Evolutionary conservation across 2,329 filamentous ascomycete species (phyloP).

Genomic region (Mycocentrospora acerina): DNA sequence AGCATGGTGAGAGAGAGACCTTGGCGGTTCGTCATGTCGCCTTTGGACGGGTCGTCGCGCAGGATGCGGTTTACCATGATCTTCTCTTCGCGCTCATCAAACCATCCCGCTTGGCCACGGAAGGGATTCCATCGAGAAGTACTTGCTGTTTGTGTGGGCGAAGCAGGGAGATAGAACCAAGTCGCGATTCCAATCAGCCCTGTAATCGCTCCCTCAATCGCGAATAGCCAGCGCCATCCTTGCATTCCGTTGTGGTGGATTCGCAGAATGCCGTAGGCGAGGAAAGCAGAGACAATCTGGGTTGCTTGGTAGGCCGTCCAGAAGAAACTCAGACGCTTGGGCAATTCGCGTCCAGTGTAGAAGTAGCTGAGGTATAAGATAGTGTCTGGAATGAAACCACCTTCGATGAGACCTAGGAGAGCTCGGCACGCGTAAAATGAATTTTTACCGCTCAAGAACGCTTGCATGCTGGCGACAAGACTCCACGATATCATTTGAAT

Average conservation of each 20-base stretch:
- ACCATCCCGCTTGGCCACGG: constrained; percentile 65
- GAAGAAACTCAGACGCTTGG: constrained; percentile 67
- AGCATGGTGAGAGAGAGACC: constrained; percentile 52
- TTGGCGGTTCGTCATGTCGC: constrained; percentile 64
- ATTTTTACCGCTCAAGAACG: constrained; percentile 58
- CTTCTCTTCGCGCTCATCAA: constrained; percentile 65
- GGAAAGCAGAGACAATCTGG: constrained; percentile 58
- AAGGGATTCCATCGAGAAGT: constrained; percentile 44
- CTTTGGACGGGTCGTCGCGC: constrained; percentile 58
- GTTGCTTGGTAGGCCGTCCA: constrained; percentile 67
- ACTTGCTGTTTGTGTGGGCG: constrained; percentile 65
- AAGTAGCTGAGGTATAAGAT: constrained; percentile 73
- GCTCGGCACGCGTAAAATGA: constrained; percentile 49
- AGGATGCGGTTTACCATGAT: constrained; percentile 67
- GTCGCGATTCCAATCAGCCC: constrained; percentile 40
- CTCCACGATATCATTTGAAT: constrained; percentile 47
- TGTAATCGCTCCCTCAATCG: constrained; percentile 43
- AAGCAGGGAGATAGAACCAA: constrained; percentile 45
- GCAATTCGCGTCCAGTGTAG: constrained; percentile 71
- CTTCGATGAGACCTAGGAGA: constrained; percentile 49
- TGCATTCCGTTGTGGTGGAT: constrained; percentile 53
- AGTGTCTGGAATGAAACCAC: constrained; percentile 62
- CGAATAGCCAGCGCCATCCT: constrained; percentile 60
- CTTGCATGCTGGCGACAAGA: constrained; percentile 64
- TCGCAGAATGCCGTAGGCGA: constrained; percentile 58